Conservation (phyloP, 2,329 filamentous ascomycete genomes). For the Penicillium frequentans region DNA sequence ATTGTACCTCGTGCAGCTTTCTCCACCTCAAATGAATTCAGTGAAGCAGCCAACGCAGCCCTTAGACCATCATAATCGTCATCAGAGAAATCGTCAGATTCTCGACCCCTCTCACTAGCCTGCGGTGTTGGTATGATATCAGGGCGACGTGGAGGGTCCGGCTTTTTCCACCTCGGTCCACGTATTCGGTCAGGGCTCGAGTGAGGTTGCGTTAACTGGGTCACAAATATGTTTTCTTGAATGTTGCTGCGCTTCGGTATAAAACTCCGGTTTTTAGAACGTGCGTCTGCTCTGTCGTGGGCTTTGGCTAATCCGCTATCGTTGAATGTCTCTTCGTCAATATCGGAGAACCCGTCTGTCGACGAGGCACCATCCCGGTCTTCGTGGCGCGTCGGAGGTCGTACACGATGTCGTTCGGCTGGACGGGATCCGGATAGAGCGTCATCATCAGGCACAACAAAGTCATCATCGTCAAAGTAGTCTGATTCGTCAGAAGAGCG, state of each 20-base stretch:
- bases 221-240: conserved; percentile 48
- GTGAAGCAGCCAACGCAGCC: conserved; percentile 41
- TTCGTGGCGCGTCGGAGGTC: conserved; percentile 10
- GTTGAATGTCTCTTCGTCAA: conserved; percentile 18
- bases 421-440: conserved; percentile 24
- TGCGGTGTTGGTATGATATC: conserved; percentile 9
- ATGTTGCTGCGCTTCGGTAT: conserved; percentile 41
- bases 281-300: conserved; percentile 20
- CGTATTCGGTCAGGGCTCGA: conserved; percentile 54
- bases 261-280: conserved; percentile 42
- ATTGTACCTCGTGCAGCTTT: not conserved
- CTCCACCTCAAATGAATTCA: conserved; percentile 39
- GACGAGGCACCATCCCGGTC: conserved; percentile 13
- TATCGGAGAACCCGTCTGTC: conserved; percentile 24
- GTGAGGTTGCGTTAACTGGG: conserved; percentile 48
- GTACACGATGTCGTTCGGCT: conserved; percentile 37
- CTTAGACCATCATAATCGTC: conserved; percentile 17
- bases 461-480: conserved; percentile 33
- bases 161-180: conserved; percentile 53
- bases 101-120: not conserved
- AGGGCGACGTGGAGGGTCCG: conserved; percentile 28
- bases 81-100: not conserved
- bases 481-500: conserved; percentile 31
- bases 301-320: conserved; percentile 14
- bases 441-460: conserved; percentile 22